Evolutionary conservation across 2,329 filamentous ascomycete species (phyloP).

Genomic region (Paradendryphiella salina): DNA sequence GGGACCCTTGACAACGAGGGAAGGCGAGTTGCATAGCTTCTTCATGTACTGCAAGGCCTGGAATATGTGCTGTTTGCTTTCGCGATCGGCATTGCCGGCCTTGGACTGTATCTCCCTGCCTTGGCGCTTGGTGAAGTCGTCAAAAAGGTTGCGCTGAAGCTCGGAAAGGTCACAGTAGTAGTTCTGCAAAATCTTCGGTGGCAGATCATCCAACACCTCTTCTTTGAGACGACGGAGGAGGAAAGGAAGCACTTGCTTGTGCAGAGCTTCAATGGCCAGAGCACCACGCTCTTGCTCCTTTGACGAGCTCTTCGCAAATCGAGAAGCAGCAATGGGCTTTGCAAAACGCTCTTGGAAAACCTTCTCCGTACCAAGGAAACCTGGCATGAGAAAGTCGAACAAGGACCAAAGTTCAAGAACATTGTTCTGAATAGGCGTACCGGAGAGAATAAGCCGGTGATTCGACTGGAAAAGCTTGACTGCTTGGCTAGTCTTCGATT

Average conservation of each 20-base stretch:
- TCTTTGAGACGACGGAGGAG: constrained; percentile 94
- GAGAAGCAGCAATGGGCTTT: constrained; percentile 90
- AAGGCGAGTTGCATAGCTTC: constrained; percentile 96
- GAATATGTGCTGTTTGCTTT: constrained; percentile 98
- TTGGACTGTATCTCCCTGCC: constrained; percentile 84
- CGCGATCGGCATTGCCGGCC: constrained; percentile 77
- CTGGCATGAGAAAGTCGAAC: constrained; percentile 99
- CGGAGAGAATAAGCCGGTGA: constrained; percentile 92
- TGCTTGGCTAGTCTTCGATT: constrained; percentile 90
- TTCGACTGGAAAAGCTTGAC: constrained; percentile 90
- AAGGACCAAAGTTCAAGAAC: constrained; percentile 96
- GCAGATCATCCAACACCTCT: constrained; percentile 92
- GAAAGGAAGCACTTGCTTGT: constrained; percentile 98
- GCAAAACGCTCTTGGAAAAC: constrained; percentile 96
- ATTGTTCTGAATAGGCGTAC: constrained; percentile 97
- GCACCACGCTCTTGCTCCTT: constrained; percentile 98
- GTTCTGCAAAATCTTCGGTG: constrained; percentile 97
- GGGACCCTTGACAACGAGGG: constrained; percentile 86
- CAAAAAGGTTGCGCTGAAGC: constrained; percentile 90
- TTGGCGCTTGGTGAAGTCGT: constrained; percentile 94
- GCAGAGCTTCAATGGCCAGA: constrained; percentile 93
- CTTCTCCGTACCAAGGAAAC: constrained; percentile 93
- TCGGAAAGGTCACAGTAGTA: constrained; percentile 99
- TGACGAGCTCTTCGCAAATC: constrained; percentile 94
- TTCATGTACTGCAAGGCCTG: constrained; percentile 99